Percentiles rank a stretch among this genome's conserved stretches.
phyloP scores from a whole-genome alignment of 495 filamentous ascomycete species.

The Penicillium malachiteum region DNA sequence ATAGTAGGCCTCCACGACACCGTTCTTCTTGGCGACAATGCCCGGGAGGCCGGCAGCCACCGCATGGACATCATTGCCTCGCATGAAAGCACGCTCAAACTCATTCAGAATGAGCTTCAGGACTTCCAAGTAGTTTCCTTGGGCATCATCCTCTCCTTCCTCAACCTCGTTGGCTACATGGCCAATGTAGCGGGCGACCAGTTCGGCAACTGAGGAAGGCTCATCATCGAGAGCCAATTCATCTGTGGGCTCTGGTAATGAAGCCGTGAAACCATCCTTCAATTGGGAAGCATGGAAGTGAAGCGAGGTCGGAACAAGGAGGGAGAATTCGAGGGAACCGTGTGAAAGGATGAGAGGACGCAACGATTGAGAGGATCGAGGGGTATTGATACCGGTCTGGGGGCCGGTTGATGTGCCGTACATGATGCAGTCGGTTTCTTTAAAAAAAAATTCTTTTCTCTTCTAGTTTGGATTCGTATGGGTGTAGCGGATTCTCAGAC shows the following conservation, averaged over 20 bases:
- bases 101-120: conserved; percentile 87
- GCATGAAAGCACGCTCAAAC: conserved; percentile 91
- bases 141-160: conserved; percentile 84
- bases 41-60: conserved; percentile 81
- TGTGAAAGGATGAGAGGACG: conserved; percentile 86
- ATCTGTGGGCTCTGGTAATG: conserved; percentile 86
- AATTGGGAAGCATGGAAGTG: conserved; percentile 95
- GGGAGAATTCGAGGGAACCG: conserved; percentile 90
- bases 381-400: conserved; percentile 93
- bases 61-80: conserved; percentile 94
- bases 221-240: conserved; percentile 97
- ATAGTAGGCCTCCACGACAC: conserved; percentile 86
- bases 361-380: conserved; percentile 86
- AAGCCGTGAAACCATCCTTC: conserved; percentile 79
- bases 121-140: conserved; percentile 81
- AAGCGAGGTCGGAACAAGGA: conserved; percentile 88
- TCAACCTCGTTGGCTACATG: conserved; percentile 83
- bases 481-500: not conserved
- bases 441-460: conserved; percentile 6
- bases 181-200: conserved; percentile 89
- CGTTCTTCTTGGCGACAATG: conserved; percentile 82
- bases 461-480: not conserved
- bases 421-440: conserved; percentile 53
- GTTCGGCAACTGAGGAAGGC: conserved; percentile 86
- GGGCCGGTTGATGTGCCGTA: conserved; percentile 80